These are phyloP conservation scores for Colletotrichum lini DNA, from an alignment of 2,329 filamentous ascomycete species.

Conservation along the genomic window DNA sequence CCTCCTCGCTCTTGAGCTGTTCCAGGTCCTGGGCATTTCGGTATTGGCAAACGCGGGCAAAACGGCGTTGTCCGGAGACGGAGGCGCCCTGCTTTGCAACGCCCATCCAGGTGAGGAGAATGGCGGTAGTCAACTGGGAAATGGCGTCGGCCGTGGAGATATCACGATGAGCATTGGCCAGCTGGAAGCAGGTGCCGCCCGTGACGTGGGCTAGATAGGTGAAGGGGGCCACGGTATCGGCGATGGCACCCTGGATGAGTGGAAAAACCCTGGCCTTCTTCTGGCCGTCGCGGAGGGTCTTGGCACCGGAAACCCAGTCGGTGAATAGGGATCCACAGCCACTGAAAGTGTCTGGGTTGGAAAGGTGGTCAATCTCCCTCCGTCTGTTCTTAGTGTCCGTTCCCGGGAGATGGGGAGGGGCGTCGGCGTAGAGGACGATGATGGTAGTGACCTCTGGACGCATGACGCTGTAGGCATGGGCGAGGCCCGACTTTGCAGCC, in stretches of 20 bases:
- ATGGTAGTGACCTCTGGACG: constrained; percentile 63
- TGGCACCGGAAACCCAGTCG: constrained; percentile 60
- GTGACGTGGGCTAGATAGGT: constrained; percentile 59
- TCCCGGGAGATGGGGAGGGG: constrained; percentile 59
- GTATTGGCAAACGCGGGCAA: constrained; percentile 22
- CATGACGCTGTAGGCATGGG: constrained; percentile 62
- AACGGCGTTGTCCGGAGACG: constrained; percentile 5
- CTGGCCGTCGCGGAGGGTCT: constrained; percentile 50
- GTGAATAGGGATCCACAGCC: constrained; percentile 55
- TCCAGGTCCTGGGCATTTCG: neutral
- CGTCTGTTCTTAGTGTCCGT: constrained; percentile 2
- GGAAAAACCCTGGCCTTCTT: constrained; percentile 62
- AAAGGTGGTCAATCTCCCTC: constrained; percentile 24
- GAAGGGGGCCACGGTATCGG: constrained; percentile 52
- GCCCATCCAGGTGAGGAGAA: constrained; percentile 62
- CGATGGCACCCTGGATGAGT: constrained; percentile 50
- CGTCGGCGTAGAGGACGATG: constrained; percentile 64
- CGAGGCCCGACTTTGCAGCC: constrained; percentile 64
- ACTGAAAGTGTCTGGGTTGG: constrained; percentile 44
- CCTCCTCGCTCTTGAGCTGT: constrained; percentile 15
- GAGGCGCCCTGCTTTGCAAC: constrained; percentile 47
- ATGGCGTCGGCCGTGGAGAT: constrained; percentile 47
- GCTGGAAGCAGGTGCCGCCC: constrained; percentile 56
- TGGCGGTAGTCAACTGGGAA: constrained; percentile 57
- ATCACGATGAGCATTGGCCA: constrained; percentile 45